Conservation (phyloP, 1,284 basidiomycete genomes). For the Malassezia yamatoensis region DNA sequence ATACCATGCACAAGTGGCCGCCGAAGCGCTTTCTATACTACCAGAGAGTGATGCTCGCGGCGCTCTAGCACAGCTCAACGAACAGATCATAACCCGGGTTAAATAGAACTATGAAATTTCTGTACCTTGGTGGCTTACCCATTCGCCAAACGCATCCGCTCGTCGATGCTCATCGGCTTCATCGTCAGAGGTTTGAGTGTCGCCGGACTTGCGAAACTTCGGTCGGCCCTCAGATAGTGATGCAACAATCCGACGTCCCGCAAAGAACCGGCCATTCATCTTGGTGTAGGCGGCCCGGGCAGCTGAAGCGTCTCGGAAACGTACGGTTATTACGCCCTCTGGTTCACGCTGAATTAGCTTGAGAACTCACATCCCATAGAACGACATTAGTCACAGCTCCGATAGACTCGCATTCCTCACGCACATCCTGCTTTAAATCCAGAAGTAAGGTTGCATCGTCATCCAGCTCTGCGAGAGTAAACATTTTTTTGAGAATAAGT, state of each 20-base stretch:
- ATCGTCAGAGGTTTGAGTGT: slow-evolving; percentile 20
- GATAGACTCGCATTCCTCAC: slow-evolving; percentile 75
- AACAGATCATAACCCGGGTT: slow-evolving; percentile 35
- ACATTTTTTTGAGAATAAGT: slow-evolving; percentile 61
- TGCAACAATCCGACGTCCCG: slow-evolving; percentile 70
- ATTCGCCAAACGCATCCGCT: slow-evolving; percentile 24
- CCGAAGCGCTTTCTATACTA: slow-evolving; percentile 23
- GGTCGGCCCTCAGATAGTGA: slow-evolving; percentile 69
- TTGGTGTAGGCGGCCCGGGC: slow-evolving; percentile 54
- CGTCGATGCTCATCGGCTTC: slow-evolving; percentile 5
- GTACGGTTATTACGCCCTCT: slow-evolving; percentile 90
- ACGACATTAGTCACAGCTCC: slow-evolving; percentile 94
- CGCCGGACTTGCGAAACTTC: slow-evolving; percentile 54
- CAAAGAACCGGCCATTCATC: slow-evolving; percentile 93
- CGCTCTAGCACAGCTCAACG: slow-evolving; percentile 30
- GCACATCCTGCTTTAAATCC: slow-evolving; percentile 89
- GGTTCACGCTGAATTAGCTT: slow-evolving; percentile 62
- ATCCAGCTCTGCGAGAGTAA: slow-evolving; percentile 73
- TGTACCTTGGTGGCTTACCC: slow-evolving; percentile 21
- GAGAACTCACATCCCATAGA: slow-evolving; percentile 62
- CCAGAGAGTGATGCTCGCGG: slow-evolving; percentile 35
- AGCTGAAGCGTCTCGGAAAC: slow-evolving; percentile 65
- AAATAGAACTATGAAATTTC: slow-evolving; percentile 20
- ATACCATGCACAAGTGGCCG: slow-evolving; percentile 33
- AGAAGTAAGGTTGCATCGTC: slow-evolving; percentile 76